A percentile compares a stretch with the other conserved stretches of the same genome.
These are phyloP conservation scores for Colletotrichum scovillei DNA, from an alignment of 2,329 filamentous ascomycete genomes.

Conservation along the genomic window DNA sequence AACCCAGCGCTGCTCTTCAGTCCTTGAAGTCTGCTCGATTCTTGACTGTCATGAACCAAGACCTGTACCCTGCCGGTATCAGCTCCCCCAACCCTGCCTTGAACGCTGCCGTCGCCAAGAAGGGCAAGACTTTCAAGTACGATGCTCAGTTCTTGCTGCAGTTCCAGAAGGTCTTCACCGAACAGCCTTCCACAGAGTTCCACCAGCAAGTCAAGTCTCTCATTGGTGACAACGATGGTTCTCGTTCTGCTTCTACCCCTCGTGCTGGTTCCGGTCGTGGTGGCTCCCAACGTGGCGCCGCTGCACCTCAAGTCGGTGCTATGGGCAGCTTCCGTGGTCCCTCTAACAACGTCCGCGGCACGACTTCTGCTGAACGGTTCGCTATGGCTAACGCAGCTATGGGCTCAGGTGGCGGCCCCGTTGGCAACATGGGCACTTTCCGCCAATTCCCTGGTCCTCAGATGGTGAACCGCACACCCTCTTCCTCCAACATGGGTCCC, in stretches of 20 bases:
- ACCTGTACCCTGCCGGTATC: constrained; percentile 86
- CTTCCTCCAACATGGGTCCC: constrained; percentile 68
- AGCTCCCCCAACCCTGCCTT: constrained; percentile 91
- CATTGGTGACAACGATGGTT: constrained; percentile 80
- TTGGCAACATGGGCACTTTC: constrained; percentile 49
- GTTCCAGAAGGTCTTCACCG: constrained; percentile 95
- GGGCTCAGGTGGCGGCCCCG: constrained; percentile 33
- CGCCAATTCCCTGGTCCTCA: constrained; percentile 66
- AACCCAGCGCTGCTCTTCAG: constrained; percentile 94
- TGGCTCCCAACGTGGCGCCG: constrained; percentile 62
- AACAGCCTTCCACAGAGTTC: constrained; percentile 96
- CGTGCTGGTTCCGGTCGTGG: constrained; percentile 64
- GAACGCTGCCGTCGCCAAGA: constrained; percentile 82
- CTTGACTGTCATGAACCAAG: constrained; percentile 80
- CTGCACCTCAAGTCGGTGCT: constrained; percentile 52
- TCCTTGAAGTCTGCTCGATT: constrained; percentile 92
- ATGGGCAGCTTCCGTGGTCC: constrained; percentile 76
- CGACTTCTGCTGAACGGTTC: constrained; percentile 83
- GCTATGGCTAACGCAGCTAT: constrained; percentile 68
- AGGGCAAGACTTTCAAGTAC: constrained; percentile 89
- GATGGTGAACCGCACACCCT: constrained; percentile 73
- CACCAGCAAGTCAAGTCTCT: constrained; percentile 87
- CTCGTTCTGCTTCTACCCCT: constrained; percentile 71
- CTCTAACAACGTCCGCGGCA: constrained; percentile 65
- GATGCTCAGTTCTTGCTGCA: constrained; percentile 95